These are phyloP conservation scores for Epithele typhae DNA, from an alignment of 768 basidiomycete genomes.

Conservation along the genomic window DNA sequence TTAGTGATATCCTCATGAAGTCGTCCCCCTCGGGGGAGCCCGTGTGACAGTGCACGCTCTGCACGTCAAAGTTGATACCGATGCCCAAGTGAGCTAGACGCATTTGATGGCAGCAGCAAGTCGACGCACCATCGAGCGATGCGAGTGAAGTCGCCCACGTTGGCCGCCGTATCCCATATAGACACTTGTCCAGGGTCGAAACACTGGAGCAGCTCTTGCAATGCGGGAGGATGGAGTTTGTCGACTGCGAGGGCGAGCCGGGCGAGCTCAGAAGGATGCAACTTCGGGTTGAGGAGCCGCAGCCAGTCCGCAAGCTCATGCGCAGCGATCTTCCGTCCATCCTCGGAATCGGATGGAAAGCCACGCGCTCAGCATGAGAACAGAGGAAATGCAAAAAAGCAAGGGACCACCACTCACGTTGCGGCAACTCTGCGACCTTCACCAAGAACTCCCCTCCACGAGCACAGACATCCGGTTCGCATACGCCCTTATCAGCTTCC, in stretches of 20 bases:
- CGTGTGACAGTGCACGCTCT: too few relatives aligned
- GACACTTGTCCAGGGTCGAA: slow-evolving; percentile 38
- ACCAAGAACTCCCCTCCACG: slow-evolving; percentile 44
- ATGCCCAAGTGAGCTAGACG: too few relatives aligned
- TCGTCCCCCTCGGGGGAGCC: too few relatives aligned
- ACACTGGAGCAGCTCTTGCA: slow-evolving; percentile 39
- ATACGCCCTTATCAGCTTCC: slow-evolving; percentile 61
- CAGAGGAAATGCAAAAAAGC: too few relatives aligned
- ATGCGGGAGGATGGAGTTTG: slow-evolving; percentile 37
- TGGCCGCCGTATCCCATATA: too few relatives aligned
- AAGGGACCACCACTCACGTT: slow-evolving; percentile 49
- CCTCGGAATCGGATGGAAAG: slow-evolving; percentile 34
- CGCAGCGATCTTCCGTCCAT: slow-evolving; percentile 35
- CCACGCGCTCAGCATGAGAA: too few relatives aligned
- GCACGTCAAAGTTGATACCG: too few relatives aligned
- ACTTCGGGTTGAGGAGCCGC: slow-evolving; percentile 39
- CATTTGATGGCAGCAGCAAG: too few relatives aligned
- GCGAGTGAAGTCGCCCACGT: too few relatives aligned
- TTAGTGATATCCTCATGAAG: too few relatives aligned
- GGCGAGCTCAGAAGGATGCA: slow-evolving; percentile 34
- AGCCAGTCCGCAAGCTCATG: slow-evolving; percentile 63
- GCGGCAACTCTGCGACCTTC: slow-evolving; percentile 36
- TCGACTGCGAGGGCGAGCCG: slow-evolving; percentile 37
- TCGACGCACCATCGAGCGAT: too few relatives aligned
- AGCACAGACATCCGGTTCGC: too few relatives aligned